Evolutionary conservation across 164 flowering plant genomes (phyloP).

Genomic region (Liriodendron chinense): DNA sequence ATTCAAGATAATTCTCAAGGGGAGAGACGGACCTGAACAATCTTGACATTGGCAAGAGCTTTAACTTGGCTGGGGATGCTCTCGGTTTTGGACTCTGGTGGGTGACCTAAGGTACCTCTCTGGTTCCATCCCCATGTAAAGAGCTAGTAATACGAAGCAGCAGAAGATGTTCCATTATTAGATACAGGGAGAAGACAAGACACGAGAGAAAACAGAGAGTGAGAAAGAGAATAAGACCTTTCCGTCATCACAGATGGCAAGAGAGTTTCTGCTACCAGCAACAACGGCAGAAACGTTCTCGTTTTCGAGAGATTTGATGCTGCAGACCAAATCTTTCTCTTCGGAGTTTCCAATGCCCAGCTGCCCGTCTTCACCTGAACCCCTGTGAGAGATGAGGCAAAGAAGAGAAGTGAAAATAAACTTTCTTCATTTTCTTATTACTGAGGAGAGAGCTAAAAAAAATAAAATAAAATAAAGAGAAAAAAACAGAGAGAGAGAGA

Average conservation of each 20-base stretch:
- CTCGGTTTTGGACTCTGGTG: conserved; percentile 88
- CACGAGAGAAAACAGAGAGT: background rate
- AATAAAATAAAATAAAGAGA: too few species aligned
- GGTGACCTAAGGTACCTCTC: conserved; percentile 95
- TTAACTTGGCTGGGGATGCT: conserved; percentile 85
- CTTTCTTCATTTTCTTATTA: background rate
- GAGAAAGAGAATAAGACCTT: conserved; percentile 41
- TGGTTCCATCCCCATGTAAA: conserved; percentile 99
- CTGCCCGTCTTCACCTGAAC: conserved; percentile 99
- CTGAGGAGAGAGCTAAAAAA: background rate
- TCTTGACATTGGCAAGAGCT: conserved; percentile 68
- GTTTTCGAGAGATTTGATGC: conserved; percentile 50
- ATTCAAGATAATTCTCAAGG: background rate
- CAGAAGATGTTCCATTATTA: background rate
- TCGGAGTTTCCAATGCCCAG: conserved; percentile 82
- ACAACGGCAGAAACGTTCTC: conserved; percentile 64
- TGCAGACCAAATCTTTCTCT: conserved; percentile 81
- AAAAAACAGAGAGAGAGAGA: background rate
- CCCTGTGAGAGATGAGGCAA: conserved; percentile 47
- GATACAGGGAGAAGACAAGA: background rate
- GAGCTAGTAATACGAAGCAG: conserved; percentile 43
- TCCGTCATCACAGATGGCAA: conserved; percentile 91
- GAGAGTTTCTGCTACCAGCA: conserved; percentile 95
- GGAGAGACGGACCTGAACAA: conserved; percentile 66
- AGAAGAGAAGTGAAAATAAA: background rate